Evolutionary conservation across 352 stramenopile species (phyloP).

Genomic region (Phytophthora rubi): DNA sequence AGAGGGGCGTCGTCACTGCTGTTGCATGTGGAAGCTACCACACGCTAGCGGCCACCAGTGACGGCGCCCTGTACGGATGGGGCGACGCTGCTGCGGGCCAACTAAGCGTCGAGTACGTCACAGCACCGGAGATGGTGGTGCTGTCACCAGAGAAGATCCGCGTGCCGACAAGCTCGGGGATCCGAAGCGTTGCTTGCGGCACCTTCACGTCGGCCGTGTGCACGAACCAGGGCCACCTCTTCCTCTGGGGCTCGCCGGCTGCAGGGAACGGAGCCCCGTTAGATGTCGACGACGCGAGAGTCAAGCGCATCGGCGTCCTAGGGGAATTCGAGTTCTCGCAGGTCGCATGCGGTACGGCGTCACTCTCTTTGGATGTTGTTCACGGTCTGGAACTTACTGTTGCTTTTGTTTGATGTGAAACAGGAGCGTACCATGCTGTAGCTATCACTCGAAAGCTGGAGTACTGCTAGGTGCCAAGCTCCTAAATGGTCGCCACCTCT

Average conservation of each 20-base stretch:
- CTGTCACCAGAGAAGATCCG: slow-evolving; percentile 54
- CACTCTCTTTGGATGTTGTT: slow-evolving; percentile 5
- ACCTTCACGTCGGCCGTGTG: slow-evolving; percentile 70
- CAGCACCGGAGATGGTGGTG: slow-evolving; percentile 62
- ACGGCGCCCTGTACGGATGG: slow-evolving; percentile 76
- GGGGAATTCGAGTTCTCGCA: slow-evolving; percentile 58
- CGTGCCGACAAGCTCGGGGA: slow-evolving; percentile 23
- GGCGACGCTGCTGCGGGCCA: slow-evolving; percentile 79
- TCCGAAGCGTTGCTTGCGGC: slow-evolving; percentile 62
- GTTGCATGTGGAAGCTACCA: slow-evolving; percentile 83
- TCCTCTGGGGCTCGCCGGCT: slow-evolving; percentile 72
- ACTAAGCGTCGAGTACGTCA: slow-evolving; percentile 57
- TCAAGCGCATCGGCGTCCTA: slow-evolving; percentile 50
- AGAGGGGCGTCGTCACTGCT: slow-evolving; percentile 24
- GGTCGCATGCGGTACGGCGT: slow-evolving; percentile 64
- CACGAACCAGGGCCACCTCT: slow-evolving; percentile 63
- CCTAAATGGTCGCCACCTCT: slow-evolving; percentile 6
- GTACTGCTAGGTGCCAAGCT: slow-evolving; percentile 39
- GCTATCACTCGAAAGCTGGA: slow-evolving; percentile 57
- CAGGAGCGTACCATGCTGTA: slow-evolving; percentile 73
- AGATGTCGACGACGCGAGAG: slow-evolving; percentile 55
- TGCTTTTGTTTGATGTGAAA: slow-evolving; percentile 6
- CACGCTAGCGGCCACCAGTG: slow-evolving; percentile 59
- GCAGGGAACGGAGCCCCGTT: slow-evolving; percentile 72
- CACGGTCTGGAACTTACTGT: slow-evolving; percentile 1